These are phyloP conservation scores for Nannizziopsis arthrosporioides DNA, from an alignment of 2,329 filamentous ascomycete species.

Conservation along the genomic window DNA sequence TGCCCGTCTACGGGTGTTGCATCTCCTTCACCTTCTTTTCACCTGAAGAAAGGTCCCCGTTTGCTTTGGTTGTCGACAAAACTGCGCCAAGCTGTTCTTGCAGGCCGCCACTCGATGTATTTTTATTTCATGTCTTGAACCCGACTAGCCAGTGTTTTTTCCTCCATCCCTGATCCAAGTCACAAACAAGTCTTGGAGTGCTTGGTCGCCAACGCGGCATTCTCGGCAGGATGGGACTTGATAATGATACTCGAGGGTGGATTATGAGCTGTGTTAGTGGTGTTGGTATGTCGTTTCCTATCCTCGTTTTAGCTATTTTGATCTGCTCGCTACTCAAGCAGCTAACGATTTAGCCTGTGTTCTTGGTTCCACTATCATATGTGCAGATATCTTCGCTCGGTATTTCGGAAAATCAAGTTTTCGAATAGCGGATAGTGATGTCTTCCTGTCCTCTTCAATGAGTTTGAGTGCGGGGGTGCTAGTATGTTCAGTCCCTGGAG, in stretches of 20 bases:
- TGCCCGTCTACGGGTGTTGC: too few species aligned
- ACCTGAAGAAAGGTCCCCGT: too few species aligned
- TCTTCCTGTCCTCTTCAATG: slow-evolving; percentile 74
- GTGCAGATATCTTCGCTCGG: slow-evolving; percentile 66
- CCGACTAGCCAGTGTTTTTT: too few species aligned
- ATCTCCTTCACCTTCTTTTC: too few species aligned
- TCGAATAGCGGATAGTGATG: slow-evolving; percentile 76
- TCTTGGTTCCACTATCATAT: slow-evolving; percentile 72
- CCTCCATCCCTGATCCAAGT: background rate
- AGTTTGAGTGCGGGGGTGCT: slow-evolving; percentile 94
- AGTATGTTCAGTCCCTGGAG: slow-evolving; percentile 43
- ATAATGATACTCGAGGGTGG: slow-evolving; percentile 86
- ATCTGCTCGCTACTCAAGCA: background rate
- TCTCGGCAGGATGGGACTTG: slow-evolving; percentile 18
- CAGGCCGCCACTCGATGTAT: too few species aligned
- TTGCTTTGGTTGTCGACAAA: too few species aligned
- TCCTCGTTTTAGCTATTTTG: background rate
- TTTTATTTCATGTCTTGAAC: too few species aligned
- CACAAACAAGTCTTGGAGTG: background rate
- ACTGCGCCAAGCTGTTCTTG: too few species aligned
- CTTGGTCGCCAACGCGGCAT: background rate
- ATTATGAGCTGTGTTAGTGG: slow-evolving; percentile 77
- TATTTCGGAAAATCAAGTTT: slow-evolving; percentile 64
- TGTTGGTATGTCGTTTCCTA: slow-evolving; percentile 42
- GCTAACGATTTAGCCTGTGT: slow-evolving; percentile 38